Evolutionary conservation across 306 rosid genomes (phyloP), one percentile per base, ranked within the genome.

Genomic region (Acacia confusa): DNA sequence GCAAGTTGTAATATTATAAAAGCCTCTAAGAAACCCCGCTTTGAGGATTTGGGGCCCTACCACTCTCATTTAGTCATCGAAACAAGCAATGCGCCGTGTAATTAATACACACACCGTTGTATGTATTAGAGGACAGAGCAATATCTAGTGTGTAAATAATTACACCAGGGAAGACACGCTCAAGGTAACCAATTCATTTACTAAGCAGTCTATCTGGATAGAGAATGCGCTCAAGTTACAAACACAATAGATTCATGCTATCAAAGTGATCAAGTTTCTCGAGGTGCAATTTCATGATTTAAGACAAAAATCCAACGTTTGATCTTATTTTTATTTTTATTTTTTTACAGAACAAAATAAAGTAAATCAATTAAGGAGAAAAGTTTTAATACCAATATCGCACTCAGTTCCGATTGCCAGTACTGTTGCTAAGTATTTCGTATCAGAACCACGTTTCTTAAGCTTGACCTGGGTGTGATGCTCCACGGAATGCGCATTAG

Each of bases 391-490:
- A 69, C 74, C 74, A 69, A 69, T 69, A 40, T 69, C 97, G 66
- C 97, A 93, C 84, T 91, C 97, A 6, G 97, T 89, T 66, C 97
- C 97, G 57, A 93, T 93, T 45, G 96, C 90, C 7, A 93, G 88
- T 19, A 93, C 96, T 1, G 91, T 91, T 8, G 97, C 96, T 83
- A 93, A 84, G 85, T 91, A 93, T 83, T 93, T 93, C 0, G 92
- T 93, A 81, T 93, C 94, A 11, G 97, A 93, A 57, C 97, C 97
- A 45, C 95, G 94, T 83, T 93, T 93, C 90, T 93, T 93, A 70
- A 93, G 92, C 88, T 93, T 93, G 81, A 93, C 97, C 88, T 91
- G 97, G 13, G 97, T 93, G 66, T 93, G 84, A 80, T 93, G 96
- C 92, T 91, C 96, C 50, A 93, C 97, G 0, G 97, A 93, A 79